These are phyloP conservation scores for Immersiporthe knoxdaviesiana DNA, from an alignment of 2,329 filamentous ascomycete genomes.

Conservation along the genomic window DNA sequence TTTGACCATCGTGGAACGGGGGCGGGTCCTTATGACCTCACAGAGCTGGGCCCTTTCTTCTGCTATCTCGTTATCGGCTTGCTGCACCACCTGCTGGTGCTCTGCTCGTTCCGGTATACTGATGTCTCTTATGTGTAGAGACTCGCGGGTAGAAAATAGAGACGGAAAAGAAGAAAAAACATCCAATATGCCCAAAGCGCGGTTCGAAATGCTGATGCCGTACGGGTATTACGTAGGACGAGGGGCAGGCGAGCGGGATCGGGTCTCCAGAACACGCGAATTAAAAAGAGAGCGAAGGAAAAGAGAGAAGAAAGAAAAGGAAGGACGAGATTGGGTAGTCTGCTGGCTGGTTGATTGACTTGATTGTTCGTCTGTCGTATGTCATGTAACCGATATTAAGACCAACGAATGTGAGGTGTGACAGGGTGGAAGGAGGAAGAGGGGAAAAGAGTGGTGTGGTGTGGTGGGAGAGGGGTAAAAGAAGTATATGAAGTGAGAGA, in stretches of 20 bases:
- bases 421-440: slow-evolving; percentile 4
- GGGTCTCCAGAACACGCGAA: slow-evolving; percentile 7
- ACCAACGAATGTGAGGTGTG: slow-evolving; percentile 6
- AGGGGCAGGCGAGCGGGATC: background rate
- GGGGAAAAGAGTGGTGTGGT: background rate
- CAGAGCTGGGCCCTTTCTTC: background rate
- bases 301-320: slow-evolving; percentile 1
- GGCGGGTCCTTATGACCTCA: slow-evolving; percentile 14
- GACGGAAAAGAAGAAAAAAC: background rate
- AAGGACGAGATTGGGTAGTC: slow-evolving; percentile 10
- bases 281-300: background rate
- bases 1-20: slow-evolving; percentile 53
- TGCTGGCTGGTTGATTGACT: background rate
- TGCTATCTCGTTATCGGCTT: slow-evolving; percentile 2
- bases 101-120: slow-evolving; percentile 10
- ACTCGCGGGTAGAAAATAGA: too few species aligned
- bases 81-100: slow-evolving; percentile 1
- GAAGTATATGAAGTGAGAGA: slow-evolving; percentile 16
- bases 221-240: background rate
- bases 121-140: background rate
- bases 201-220: background rate
- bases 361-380: background rate
- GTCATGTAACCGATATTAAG: slow-evolving; percentile 9
- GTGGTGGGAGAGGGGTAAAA: slow-evolving; percentile 17
- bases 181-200: slow-evolving; percentile 6